Evolutionary conservation across 2,329 filamentous ascomycete species (phyloP), one percentile per base, ranked within the genome.

Genomic region (Xylariaceae sp.): DNA sequence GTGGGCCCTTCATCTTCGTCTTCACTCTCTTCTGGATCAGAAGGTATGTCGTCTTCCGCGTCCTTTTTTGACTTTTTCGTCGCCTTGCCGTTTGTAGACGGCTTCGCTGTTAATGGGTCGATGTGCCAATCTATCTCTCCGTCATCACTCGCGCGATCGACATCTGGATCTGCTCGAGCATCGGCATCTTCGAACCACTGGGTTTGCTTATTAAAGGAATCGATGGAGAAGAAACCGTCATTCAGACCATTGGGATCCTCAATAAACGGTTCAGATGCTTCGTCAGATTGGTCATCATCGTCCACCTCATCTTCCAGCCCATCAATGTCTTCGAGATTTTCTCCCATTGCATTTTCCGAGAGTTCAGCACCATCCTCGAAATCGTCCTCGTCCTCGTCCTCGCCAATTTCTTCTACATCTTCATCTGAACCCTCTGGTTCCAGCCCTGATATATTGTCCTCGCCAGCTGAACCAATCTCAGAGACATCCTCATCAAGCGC

Each of bases 201-300:
- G 1, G 92, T 91, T 70, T 96, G 90, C 71, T 89, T 91, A 79
- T 99, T 99, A 82, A 99, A 99, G 57, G 96, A 87, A 67, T 98
- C 93, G 67, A 99, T 93, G 16, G 91, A 96, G 77, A 99, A 99
- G 77, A 99, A 99, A 4, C 92, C 93, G 70, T 99, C 95, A 68
- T 99, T 98, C 29, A 99, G 84, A 6, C 92, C 91, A 69, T 95
- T 82, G 3, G 87, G 86, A 68, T 98, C 92, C 65, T 87, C 80
- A 7, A 86, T 77, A 57, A 88, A 88, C 40, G 83, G 82, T 47
- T 82, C 81, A 1, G 75, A 73, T 3, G 77, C 72, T 44, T 79
- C 75, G 19, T 81, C 80, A 2, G 80, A 76, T 10, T 75, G 74
- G 1, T 77, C 79, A 2, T 81, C 80, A 0, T 81, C 79, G 0